A percentile compares a stretch with the other conserved stretches of the same genome.
phyloP scores from a whole-genome alignment of 345 rosid species.

The Gossypium ekmanianum region DNA sequence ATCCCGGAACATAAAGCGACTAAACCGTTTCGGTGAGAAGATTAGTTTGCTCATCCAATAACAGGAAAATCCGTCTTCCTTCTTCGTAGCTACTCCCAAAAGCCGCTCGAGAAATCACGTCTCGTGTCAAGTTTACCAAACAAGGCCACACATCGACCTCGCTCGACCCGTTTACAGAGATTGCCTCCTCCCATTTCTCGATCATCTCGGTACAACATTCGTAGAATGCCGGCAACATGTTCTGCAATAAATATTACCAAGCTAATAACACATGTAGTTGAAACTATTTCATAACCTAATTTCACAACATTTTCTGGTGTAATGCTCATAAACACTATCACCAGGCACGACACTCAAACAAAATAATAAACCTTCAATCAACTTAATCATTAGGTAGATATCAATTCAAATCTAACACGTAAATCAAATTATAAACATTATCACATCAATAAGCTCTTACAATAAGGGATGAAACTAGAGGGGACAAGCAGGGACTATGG shows the following conservation, averaged over 20 bases:
- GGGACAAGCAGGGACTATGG: no score
- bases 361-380: background rate
- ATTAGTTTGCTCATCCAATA: conserved; percentile 23
- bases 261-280: background rate
- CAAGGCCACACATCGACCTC: conserved; percentile 42
- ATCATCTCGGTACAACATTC: conserved; percentile 32
- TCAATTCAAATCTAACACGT: no score
- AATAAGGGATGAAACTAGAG: no score
- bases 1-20: conserved; percentile 34
- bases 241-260: conserved; percentile 9
- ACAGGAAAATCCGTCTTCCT: conserved; percentile 40
- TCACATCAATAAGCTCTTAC: no score
- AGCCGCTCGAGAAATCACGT: conserved; percentile 44
- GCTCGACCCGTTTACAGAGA: background rate
- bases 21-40: background rate
- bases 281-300: background rate
- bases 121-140: conserved; percentile 36
- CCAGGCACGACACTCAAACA: background rate
- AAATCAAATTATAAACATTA: no score
- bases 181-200: conserved; percentile 28
- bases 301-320: background rate
- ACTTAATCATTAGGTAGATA: background rate
- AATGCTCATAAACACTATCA: background rate
- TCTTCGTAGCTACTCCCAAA: conserved; percentile 48
- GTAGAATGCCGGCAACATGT: conserved; percentile 31